Evolutionary conservation across 495 filamentous ascomycete species (phyloP).

Genomic region (Penicillium riverlandense): DNA sequence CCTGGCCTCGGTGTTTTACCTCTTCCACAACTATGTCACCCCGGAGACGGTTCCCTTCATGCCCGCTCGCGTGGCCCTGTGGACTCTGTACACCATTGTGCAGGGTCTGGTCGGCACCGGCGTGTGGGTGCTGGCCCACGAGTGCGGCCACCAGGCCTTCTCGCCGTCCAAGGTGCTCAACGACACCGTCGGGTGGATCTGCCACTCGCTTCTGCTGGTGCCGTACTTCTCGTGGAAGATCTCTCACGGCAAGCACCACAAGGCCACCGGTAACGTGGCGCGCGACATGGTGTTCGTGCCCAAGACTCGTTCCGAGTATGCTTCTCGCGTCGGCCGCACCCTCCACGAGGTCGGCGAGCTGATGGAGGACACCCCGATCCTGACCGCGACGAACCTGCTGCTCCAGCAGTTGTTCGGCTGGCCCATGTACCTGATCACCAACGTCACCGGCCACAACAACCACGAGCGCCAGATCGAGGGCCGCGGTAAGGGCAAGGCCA

Average conservation of each 20-base stretch:
- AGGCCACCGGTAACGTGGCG: conserved; percentile 90
- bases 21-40: conserved; percentile 61
- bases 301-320: conserved; percentile 70
- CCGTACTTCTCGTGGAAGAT: conserved; percentile 94
- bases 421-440: conserved; percentile 73
- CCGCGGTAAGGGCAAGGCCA: conserved; percentile 81
- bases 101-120: conserved; percentile 63
- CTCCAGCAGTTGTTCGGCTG: conserved; percentile 86
- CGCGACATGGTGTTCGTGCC: conserved; percentile 98
- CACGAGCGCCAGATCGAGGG: conserved; percentile 82
- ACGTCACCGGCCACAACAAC: conserved; percentile 92
- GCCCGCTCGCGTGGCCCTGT: conserved; percentile 39
- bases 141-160: conserved; percentile 75
- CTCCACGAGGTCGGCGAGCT: conserved; percentile 78
- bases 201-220: conserved; percentile 75
- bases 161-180: conserved; percentile 73
- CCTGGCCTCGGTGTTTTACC: conserved; percentile 51
- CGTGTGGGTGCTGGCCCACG: conserved; percentile 66
- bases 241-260: conserved; percentile 90
- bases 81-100: conserved; percentile 56
- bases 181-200: conserved; percentile 78
- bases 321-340: conserved; percentile 58
- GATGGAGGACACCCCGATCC: conserved; percentile 88
- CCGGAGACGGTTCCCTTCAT: conserved; percentile 52
- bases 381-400: conserved; percentile 63